Percentiles rank a stretch among this genome's conserved stretches.
Conservation (phyloP, 2,329 filamentous ascomycete genomes). For the Cladophialophora yegresii region DNA sequence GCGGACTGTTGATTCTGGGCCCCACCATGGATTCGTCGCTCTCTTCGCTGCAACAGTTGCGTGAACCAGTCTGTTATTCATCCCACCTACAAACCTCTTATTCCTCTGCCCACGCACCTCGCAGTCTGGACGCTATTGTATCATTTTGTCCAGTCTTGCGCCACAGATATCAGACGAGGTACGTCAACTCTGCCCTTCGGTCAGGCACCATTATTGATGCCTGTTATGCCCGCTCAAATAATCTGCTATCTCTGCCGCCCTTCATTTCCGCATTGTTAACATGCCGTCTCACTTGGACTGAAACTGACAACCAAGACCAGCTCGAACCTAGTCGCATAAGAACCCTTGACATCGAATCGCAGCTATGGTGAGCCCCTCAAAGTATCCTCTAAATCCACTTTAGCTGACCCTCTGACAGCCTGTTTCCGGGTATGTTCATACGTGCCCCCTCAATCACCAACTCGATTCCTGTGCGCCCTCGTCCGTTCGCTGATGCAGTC, state of each 20-base stretch:
- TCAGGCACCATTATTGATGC: constrained; percentile 6
- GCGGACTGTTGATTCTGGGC: constrained; percentile 15
- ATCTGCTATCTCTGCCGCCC: constrained; percentile 6
- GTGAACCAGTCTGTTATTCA: constrained; percentile 11
- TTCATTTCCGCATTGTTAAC: constrained; percentile 2
- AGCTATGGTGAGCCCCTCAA: constrained; percentile 32
- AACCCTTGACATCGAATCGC: constrained; percentile 5
- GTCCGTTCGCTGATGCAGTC: constrained; percentile 19
- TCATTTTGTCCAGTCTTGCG: constrained; percentile 14
- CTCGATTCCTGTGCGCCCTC: background rate
- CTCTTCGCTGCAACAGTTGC: constrained; percentile 5
- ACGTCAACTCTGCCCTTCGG: constrained; percentile 5
- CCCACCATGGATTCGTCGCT: constrained; percentile 9
- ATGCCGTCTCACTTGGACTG: constrained; percentile 11
- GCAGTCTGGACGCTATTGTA: constrained; percentile 7
- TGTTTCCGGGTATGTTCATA: constrained; percentile 36
- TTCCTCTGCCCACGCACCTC: constrained; percentile 15
- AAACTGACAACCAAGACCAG: constrained; percentile 23
- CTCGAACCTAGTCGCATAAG: constrained; percentile 14
- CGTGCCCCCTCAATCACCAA: constrained; percentile 12
- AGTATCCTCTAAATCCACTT: background rate
- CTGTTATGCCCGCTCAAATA: background rate
- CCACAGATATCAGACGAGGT: constrained; percentile 12
- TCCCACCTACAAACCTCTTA: constrained; percentile 14
- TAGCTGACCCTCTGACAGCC: constrained; percentile 29